Evolutionary conservation across 2,329 filamentous ascomycete genomes (phyloP).

Genomic region (Aspergillus novofumigatus): DNA sequence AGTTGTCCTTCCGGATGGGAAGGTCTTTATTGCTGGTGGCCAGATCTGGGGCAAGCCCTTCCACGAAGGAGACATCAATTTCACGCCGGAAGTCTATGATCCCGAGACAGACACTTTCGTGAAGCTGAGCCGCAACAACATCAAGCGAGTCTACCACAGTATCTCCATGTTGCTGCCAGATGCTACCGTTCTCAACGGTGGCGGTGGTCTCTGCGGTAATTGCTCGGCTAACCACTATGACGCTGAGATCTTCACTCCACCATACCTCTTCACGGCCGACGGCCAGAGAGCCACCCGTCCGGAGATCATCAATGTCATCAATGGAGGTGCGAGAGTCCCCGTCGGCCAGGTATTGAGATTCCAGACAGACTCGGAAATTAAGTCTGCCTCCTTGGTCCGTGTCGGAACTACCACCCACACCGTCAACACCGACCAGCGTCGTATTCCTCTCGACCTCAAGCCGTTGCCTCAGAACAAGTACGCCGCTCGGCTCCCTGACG

Average conservation of each 20-base stretch:
- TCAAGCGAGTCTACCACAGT: slow-evolving; percentile 44
- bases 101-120: slow-evolving; percentile 41
- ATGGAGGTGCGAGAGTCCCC: background rate
- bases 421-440: slow-evolving; percentile 57
- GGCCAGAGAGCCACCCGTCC: slow-evolving; percentile 1
- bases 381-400: slow-evolving; percentile 43
- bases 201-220: slow-evolving; percentile 51
- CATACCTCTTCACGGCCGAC: slow-evolving; percentile 47
- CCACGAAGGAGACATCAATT: slow-evolving; percentile 40
- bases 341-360: background rate
- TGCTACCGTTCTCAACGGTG: slow-evolving; percentile 48
- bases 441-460: slow-evolving; percentile 41
- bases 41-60: slow-evolving; percentile 43
- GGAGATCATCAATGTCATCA: background rate
- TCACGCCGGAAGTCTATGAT: slow-evolving; percentile 47
- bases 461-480: background rate
- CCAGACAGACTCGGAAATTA: slow-evolving; percentile 7
- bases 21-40: slow-evolving; percentile 47
- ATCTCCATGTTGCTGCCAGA: slow-evolving; percentile 49
- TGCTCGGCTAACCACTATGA: slow-evolving; percentile 51
- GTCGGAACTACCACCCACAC: slow-evolving; percentile 51
- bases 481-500: slow-evolving; percentile 36
- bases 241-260: slow-evolving; percentile 53
- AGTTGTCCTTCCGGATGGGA: slow-evolving; percentile 49
- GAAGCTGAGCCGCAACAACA: slow-evolving; percentile 11